phyloP scores from a whole-genome alignment of 1,284 basidiomycete species.

The Phellopilus nigrolimitatus region DNA sequence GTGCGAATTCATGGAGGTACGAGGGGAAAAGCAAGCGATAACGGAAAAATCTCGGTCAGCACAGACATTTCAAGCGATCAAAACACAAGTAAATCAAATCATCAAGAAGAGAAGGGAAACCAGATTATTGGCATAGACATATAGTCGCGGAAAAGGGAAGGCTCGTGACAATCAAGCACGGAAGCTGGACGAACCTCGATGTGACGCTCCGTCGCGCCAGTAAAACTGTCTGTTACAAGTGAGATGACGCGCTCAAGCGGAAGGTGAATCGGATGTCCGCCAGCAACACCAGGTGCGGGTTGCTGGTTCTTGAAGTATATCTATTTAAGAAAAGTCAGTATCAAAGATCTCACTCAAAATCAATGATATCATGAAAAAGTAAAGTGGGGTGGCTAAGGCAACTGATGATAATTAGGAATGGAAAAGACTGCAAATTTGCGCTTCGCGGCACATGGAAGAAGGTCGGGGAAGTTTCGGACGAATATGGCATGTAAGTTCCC shows the following conservation, averaged over 20 bases:
- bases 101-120: neutral
- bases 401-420: neutral
- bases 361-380: neutral
- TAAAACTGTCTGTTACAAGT: conserved; percentile 91
- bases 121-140: neutral
- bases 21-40: conserved; percentile 3
- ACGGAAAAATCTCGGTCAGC: conserved; percentile 18
- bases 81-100: conserved; percentile 1
- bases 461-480: conserved; percentile 10
- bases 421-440: neutral
- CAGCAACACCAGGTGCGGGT: conserved; percentile 51
- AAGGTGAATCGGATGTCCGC: conserved; percentile 70
- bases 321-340: conserved; percentile 36
- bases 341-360: neutral
- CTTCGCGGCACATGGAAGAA: neutral
- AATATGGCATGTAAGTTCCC: conserved; percentile 1
- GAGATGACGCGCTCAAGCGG: conserved; percentile 75
- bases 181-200: conserved; percentile 67
- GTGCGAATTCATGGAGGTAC: too few relatives aligned
- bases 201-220: conserved; percentile 91
- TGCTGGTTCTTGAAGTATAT: conserved; percentile 96
- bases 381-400: too few relatives aligned
- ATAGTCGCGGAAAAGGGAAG: neutral
- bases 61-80: neutral
- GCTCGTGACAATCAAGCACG: neutral